These are phyloP conservation scores for Stromatinia cepivora DNA, from an alignment of 2,329 filamentous ascomycete species.

Conservation along the genomic window DNA sequence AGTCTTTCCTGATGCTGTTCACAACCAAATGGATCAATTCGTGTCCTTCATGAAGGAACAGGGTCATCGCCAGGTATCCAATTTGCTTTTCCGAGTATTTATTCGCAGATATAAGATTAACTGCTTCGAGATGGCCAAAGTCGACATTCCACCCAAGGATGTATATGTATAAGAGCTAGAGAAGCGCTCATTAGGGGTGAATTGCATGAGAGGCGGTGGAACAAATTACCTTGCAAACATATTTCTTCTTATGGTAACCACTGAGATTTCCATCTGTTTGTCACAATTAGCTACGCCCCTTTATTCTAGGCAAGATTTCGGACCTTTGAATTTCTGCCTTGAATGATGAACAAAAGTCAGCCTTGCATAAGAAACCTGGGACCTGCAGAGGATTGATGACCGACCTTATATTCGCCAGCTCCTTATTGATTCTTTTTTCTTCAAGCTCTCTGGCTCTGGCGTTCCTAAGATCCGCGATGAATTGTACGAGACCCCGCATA, in stretches of 20 bases:
- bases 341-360: slow-evolving; percentile 34
- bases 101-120: slow-evolving; percentile 92
- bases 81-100: slow-evolving; percentile 99
- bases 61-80: slow-evolving; percentile 93
- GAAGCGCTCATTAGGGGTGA: slow-evolving; percentile 11
- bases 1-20: slow-evolving; percentile 96
- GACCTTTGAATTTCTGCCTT: slow-evolving; percentile 91
- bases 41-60: slow-evolving; percentile 96
- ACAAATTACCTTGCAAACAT: slow-evolving; percentile 82
- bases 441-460: slow-evolving; percentile 92
- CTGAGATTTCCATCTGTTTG: slow-evolving; percentile 75
- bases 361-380: slow-evolving; percentile 21
- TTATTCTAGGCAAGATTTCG: slow-evolving; percentile 21
- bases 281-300: slow-evolving; percentile 28
- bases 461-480: slow-evolving; percentile 95
- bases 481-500: slow-evolving; percentile 88
- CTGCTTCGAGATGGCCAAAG: slow-evolving; percentile 96
- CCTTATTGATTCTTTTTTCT: slow-evolving; percentile 99
- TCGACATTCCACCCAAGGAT: slow-evolving; percentile 99
- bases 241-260: slow-evolving; percentile 99
- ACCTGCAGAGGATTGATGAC: slow-evolving; percentile 38
- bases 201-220: not conserved
- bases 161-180: slow-evolving; percentile 87
- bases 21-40: slow-evolving; percentile 94
- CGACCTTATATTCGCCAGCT: slow-evolving; percentile 91